Conservation (phyloP, 208 protist genomes). For the Trypanosoma lewisi region DNA sequence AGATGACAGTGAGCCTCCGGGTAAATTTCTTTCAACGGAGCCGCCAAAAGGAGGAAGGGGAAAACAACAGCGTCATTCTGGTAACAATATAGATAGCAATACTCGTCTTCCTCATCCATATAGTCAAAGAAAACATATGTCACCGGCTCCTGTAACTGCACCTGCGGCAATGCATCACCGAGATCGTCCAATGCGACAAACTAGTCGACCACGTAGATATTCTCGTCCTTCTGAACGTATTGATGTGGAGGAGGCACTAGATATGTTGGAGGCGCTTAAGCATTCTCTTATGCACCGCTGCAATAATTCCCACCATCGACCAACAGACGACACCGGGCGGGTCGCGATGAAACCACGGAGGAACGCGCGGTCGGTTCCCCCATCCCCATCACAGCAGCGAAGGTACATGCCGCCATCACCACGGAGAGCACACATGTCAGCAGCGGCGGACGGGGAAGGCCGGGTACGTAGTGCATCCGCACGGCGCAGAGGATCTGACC, state of each 20-base stretch:
- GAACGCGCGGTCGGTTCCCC: constrained; percentile 5
- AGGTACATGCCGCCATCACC: neutral
- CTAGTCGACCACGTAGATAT: neutral
- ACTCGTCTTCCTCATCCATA: neutral
- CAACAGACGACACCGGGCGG: neutral
- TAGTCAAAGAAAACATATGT: neutral
- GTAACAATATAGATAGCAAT: neutral
- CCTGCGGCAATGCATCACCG: neutral
- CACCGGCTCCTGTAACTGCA: neutral
- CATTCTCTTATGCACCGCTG: constrained; percentile 16
- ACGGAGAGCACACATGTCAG: neutral
- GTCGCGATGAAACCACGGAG: neutral
- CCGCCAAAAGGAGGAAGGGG: neutral
- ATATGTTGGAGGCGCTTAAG: constrained; percentile 13
- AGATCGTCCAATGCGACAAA: neutral
- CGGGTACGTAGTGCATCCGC: neutral
- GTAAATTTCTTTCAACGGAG: neutral
- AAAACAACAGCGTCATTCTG: neutral
- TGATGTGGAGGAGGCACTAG: constrained; percentile 2
- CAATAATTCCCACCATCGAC: constrained; percentile 6
- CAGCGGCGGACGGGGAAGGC: neutral
- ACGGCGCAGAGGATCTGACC: neutral
- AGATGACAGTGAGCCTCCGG: neutral
- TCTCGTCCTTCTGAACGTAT: neutral
- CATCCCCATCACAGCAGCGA: neutral